phyloP scores from a whole-genome alignment of 257 asterid genomes.

The Primulina tabacum region DNA sequence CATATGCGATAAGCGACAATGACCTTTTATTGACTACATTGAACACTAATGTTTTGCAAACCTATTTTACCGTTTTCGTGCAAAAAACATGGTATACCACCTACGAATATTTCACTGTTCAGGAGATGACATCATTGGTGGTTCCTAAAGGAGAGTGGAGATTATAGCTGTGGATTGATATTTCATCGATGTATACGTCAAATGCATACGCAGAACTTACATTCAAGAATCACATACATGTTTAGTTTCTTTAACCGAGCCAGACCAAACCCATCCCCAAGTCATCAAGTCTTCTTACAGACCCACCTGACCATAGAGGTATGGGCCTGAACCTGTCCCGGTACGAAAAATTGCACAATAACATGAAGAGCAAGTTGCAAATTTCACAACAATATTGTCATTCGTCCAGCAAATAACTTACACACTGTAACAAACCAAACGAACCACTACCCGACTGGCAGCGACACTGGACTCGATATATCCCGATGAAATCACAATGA shows the following conservation, averaged over 20 bases:
- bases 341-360: constrained; percentile 1
- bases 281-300: background rate
- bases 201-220: background rate
- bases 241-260: background rate
- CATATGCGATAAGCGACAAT: background rate
- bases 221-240: no score
- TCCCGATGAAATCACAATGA: constrained; percentile 25
- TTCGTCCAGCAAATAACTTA: constrained; percentile 42
- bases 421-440: constrained; percentile 40
- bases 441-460: constrained; percentile 32
- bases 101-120: background rate
- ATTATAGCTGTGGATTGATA: background rate
- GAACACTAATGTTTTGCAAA: no score
- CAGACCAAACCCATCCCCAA: background rate
- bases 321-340: background rate
- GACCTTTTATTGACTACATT: background rate
- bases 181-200: background rate
- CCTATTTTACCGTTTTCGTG: no score
- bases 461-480: constrained; percentile 27
- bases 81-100: background rate
- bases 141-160: background rate
- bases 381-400: constrained; percentile 33
- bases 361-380: constrained; percentile 25
- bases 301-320: background rate
- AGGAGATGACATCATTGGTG: background rate